Percentiles rank a stretch among this genome's conserved stretches.
Conservation (phyloP, 176 grass and related monocot species). For the Pharus latifolius region DNA sequence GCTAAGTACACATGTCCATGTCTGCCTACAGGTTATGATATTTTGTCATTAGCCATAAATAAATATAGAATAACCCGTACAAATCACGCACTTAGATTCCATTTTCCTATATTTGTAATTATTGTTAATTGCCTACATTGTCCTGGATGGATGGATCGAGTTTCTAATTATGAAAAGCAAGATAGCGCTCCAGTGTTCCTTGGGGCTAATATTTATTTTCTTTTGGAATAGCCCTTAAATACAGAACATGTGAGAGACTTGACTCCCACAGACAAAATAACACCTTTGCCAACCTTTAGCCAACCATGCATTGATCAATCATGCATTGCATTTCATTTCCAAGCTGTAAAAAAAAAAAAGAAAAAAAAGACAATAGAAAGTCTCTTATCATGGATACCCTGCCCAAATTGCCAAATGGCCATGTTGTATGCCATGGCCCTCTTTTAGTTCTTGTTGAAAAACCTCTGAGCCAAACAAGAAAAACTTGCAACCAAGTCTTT, state of each 20-base stretch:
- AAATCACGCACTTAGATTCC: neutral
- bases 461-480: neutral
- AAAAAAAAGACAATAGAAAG: conserved; percentile 1
- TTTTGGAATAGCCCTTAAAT: neutral
- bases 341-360: conserved; percentile 23
- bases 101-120: neutral
- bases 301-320: neutral
- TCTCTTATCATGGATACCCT: conserved; percentile 1
- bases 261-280: conserved; percentile 4
- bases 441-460: neutral
- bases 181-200: too few relatives aligned
- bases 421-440: conserved; percentile 4
- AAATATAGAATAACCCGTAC: too few relatives aligned
- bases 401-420: conserved; percentile 11
- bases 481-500: neutral
- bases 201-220: too few relatives aligned
- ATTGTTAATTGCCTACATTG: too few relatives aligned
- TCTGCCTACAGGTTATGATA: neutral
- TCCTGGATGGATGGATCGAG: too few relatives aligned
- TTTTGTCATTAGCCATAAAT: too few relatives aligned
- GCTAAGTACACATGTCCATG: neutral
- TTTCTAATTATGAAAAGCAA: too few relatives aligned
- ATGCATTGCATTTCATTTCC: neutral
- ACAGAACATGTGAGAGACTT: conserved; percentile 28
- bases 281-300: neutral